Conservation (phyloP, 495 filamentous ascomycete species). For the Penicillium cinerascens region DNA sequence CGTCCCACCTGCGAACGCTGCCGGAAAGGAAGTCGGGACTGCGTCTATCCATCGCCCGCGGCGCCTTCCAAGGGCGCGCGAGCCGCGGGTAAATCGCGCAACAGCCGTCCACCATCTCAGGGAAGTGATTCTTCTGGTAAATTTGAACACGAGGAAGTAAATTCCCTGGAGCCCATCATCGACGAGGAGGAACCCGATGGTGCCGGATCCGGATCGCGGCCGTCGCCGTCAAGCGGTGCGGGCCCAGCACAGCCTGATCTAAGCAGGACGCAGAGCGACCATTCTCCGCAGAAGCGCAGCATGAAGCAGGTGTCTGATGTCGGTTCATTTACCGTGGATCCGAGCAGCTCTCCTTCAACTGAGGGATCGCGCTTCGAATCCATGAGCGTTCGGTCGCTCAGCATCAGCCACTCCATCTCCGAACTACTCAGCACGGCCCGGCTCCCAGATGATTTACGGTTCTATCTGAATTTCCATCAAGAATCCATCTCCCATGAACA, state of each 20-base stretch:
- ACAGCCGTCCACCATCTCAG: conserved; percentile 41
- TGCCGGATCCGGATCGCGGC: conserved; percentile 23
- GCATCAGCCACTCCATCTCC: conserved; percentile 26
- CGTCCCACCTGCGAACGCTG: conserved; percentile 88
- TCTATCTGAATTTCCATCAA: conserved; percentile 74
- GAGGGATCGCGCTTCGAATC: conserved; percentile 39
- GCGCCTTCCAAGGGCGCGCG: conserved; percentile 40
- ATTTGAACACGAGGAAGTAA: conserved; percentile 40
- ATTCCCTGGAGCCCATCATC: conserved; percentile 57
- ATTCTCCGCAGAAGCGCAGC: conserved; percentile 41
- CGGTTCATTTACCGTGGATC: conserved; percentile 31
- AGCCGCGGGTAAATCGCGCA: conserved; percentile 42
- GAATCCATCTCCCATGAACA: conserved; percentile 74
- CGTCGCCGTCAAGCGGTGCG: conserved; percentile 26
- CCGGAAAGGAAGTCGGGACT: conserved; percentile 80
- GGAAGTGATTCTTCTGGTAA: conserved; percentile 50
- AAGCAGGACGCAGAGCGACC: conserved; percentile 32
- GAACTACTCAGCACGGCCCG: conserved; percentile 39
- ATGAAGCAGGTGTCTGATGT: conserved; percentile 32
- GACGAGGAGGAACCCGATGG: conserved; percentile 53
- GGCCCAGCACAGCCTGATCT: conserved; percentile 20
- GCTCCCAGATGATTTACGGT: conserved; percentile 64
- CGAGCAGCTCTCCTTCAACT: conserved; percentile 44
- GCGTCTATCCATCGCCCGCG: conserved; percentile 72
- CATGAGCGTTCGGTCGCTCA: conserved; percentile 31